Conservation (phyloP, 768 basidiomycete species). For the Mycena latifolia region DNA sequence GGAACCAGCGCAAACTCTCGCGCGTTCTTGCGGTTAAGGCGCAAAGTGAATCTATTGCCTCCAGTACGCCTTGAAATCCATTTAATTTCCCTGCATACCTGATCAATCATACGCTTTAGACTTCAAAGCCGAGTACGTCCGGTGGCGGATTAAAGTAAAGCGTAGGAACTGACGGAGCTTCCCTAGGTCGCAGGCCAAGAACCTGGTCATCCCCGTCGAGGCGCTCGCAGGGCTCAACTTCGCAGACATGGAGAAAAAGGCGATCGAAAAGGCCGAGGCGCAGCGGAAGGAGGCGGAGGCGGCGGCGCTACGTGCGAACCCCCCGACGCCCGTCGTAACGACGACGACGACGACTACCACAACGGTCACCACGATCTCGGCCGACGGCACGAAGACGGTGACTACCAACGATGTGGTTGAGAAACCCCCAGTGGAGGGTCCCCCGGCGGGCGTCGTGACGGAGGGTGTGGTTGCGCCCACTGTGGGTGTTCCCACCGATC, state of each 20-base stretch:
- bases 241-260: constrained; percentile 34
- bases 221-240: constrained; percentile 35
- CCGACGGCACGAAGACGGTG: constrained; percentile 17
- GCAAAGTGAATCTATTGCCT: constrained; percentile 21
- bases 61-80: constrained; percentile 2
- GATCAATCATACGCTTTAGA: neutral
- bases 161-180: neutral
- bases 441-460: neutral
- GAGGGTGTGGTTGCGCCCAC: neutral
- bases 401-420: constrained; percentile 10
- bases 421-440: neutral
- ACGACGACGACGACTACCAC: constrained; percentile 12
- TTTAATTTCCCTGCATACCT: neutral
- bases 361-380: constrained; percentile 4
- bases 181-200: constrained; percentile 14
- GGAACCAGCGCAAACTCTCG: constrained; percentile 16
- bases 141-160: neutral
- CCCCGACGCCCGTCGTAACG: neutral
- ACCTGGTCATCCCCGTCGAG: constrained; percentile 32
- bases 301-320: constrained; percentile 10
- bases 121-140: constrained; percentile 16
- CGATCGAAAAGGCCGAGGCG: constrained; percentile 26
- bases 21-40: constrained; percentile 6
- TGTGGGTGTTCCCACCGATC: neutral
- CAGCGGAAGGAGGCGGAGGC: constrained; percentile 27